Percentiles rank a stretch among this genome's conserved stretches.
phyloP scores from a whole-genome alignment of 2,329 filamentous ascomycete species.

The Aureobasidium musti region DNA sequence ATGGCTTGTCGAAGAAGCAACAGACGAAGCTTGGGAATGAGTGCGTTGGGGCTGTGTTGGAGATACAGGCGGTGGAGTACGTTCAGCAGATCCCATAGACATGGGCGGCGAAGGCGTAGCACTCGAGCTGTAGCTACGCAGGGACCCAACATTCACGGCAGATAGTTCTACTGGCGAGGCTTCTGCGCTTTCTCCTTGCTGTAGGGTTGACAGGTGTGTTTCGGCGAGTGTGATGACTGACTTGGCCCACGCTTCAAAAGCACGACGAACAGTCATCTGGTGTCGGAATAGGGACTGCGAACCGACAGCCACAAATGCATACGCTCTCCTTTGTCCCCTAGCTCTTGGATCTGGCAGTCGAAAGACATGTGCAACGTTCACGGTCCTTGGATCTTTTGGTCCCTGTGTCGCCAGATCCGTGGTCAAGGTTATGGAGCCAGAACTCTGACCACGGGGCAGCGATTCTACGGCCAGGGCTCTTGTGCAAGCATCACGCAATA shows the following conservation, averaged over 20 bases:
- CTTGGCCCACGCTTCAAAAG: constrained; percentile 26
- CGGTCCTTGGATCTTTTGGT: constrained; percentile 13
- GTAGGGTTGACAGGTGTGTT: constrained; percentile 1
- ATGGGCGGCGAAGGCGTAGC: constrained; percentile 26
- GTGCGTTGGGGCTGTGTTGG: background rate
- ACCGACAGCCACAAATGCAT: constrained; percentile 28
- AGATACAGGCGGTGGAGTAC: constrained; percentile 3
- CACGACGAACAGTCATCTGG: constrained; percentile 13
- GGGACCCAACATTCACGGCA: background rate
- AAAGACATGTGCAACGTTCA: constrained; percentile 27
- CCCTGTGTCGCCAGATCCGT: constrained; percentile 19
- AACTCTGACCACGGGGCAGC: constrained; percentile 12
- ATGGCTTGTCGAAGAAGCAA: background rate
- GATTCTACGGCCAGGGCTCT: constrained; percentile 26
- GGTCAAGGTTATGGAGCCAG: constrained; percentile 19
- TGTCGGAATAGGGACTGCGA: constrained; percentile 3
- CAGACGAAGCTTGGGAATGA: background rate
- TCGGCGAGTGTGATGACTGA: constrained; percentile 12
- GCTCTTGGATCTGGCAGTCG: constrained; percentile 28
- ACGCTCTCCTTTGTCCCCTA: constrained; percentile 22
- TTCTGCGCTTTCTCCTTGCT: constrained; percentile 11
- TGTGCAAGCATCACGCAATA: constrained; percentile 24
- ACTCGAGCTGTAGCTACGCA: constrained; percentile 14
- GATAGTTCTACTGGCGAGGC: background rate
- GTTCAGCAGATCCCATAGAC: constrained; percentile 17